Evolutionary conservation across 164 flowering plant species (phyloP).

Genomic region (Umbellularia californica): DNA sequence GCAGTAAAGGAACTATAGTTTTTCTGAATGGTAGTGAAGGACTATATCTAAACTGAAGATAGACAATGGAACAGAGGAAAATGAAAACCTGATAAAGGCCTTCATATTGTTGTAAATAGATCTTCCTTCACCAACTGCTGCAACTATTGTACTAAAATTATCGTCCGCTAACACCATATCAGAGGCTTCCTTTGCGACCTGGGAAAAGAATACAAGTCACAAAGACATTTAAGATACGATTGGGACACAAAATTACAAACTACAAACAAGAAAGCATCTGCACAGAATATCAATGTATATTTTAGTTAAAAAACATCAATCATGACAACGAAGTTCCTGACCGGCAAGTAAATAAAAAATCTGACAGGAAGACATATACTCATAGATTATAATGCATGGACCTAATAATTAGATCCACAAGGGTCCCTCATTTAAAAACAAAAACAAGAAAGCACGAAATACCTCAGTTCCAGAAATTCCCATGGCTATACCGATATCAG

Average conservation of each 20-base stretch:
- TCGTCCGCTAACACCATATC: slow-evolving; percentile 99
- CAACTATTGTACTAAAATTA: slow-evolving; percentile 88
- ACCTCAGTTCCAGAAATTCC: slow-evolving; percentile 98
- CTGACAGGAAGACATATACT: too few species aligned
- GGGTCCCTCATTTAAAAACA: not conserved
- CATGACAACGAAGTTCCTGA: too few species aligned
- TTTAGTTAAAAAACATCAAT: too few species aligned
- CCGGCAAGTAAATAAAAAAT: too few species aligned
- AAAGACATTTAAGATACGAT: not conserved
- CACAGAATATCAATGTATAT: too few species aligned
- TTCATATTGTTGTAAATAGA: slow-evolving; percentile 95
- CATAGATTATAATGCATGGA: too few species aligned
- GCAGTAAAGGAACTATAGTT: too few species aligned
- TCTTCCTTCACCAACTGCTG: slow-evolving; percentile 95
- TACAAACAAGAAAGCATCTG: too few species aligned
- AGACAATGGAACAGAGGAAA: not conserved
- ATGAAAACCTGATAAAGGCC: slow-evolving; percentile 72
- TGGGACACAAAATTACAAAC: too few species aligned
- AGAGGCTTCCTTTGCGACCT: slow-evolving; percentile 99
- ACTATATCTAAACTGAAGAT: too few species aligned
- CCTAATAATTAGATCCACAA: not conserved
- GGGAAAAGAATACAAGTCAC: slow-evolving; percentile 7
- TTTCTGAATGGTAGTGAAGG: too few species aligned
- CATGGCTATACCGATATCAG: slow-evolving; percentile 98
- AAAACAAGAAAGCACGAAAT: not conserved